phyloP scores from a whole-genome alignment of 371 early-diverging fungal genomes.

The Mortierella sp. region DNA sequence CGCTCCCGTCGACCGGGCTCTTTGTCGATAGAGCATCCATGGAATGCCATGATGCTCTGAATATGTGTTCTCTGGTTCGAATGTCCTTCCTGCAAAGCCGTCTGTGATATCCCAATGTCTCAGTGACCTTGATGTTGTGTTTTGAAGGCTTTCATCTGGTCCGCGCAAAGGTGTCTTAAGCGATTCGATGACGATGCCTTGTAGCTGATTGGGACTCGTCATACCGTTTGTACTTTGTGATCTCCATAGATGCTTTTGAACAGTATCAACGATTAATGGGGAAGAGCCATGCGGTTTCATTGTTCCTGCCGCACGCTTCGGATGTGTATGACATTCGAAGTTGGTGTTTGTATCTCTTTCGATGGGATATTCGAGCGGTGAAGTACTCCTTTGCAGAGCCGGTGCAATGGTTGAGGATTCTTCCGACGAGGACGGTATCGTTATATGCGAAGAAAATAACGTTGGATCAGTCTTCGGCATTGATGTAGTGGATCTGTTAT shows the following conservation, averaged over 20 bases:
- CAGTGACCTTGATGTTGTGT: background rate
- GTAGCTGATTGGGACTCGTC: slow-evolving; percentile 30
- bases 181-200: slow-evolving; percentile 38
- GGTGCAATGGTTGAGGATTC: no score
- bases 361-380: no score
- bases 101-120: background rate
- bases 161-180: slow-evolving; percentile 19
- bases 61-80: slow-evolving; percentile 21
- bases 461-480: no score
- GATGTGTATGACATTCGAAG: no score
- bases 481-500: no score
- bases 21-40: slow-evolving; percentile 37
- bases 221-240: slow-evolving; percentile 13
- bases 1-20: slow-evolving; percentile 23
- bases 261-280: slow-evolving; percentile 6
- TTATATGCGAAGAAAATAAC: no score
- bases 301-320: no score
- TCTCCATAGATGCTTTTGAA: background rate
- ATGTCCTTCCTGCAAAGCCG: slow-evolving; percentile 4
- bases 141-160: background rate
- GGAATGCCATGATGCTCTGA: slow-evolving; percentile 27
- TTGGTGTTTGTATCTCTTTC: no score
- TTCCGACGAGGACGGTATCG: no score
- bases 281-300: no score
- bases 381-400: no score